Percentiles rank a stretch among this genome's conserved stretches.
These are phyloP conservation scores for Limnanthes douglasii DNA, from an alignment of 345 rosid species.

Conservation along the genomic window DNA sequence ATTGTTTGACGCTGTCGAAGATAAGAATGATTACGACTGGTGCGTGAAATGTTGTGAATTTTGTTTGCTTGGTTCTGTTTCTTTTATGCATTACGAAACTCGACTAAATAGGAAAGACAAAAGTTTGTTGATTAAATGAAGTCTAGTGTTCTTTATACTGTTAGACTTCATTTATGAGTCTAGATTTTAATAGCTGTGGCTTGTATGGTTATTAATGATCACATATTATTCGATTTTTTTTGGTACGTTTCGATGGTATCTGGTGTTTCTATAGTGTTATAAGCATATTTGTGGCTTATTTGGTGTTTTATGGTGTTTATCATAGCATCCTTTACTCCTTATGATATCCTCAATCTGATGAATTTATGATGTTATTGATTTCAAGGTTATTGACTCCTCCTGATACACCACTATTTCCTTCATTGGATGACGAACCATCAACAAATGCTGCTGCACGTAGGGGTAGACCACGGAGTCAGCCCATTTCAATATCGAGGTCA, in stretches of 20 bases:
- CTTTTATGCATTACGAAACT: neutral
- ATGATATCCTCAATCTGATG: slow-evolving; percentile 13
- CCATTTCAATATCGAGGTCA: slow-evolving; percentile 81
- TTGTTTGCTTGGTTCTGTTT: neutral
- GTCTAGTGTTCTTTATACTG: neutral
- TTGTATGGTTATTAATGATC: slow-evolving; percentile 4
- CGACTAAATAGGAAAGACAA: neutral
- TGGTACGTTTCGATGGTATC: no score
- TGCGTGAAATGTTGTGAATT: slow-evolving; percentile 18
- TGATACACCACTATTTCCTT: slow-evolving; percentile 91
- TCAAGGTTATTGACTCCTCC: slow-evolving; percentile 96
- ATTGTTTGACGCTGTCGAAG: slow-evolving; percentile 70
- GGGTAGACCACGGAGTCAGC: slow-evolving; percentile 88
- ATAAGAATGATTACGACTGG: slow-evolving; percentile 98
- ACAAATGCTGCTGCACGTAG: slow-evolving; percentile 36
- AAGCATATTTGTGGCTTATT: slow-evolving; percentile 1
- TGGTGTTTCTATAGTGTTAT: slow-evolving; percentile 1
- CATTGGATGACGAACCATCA: slow-evolving; percentile 72
- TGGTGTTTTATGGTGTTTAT: slow-evolving; percentile 2
- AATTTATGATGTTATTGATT: slow-evolving; percentile 17
- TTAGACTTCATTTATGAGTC: neutral
- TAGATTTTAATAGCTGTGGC: neutral
- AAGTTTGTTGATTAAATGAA: neutral
- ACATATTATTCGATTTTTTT: no score
- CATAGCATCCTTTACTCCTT: neutral